These are phyloP conservation scores for Sugiyamaella mastotermitis DNA, from an alignment of 805 yeast genomes.

Conservation along the genomic window DNA sequence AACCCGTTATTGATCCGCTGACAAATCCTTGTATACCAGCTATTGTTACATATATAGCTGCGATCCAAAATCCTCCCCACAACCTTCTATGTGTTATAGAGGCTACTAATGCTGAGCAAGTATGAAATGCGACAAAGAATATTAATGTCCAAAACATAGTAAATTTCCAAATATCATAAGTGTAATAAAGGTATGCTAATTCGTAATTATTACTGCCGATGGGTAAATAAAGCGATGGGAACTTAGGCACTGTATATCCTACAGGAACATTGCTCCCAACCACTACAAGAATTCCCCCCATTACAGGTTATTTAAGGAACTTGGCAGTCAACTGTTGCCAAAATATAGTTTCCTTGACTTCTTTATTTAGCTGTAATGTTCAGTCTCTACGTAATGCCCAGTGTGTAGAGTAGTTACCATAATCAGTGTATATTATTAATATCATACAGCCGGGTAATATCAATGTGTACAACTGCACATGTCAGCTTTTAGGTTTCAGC, in stretches of 20 bases:
- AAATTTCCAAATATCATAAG: constrained; percentile 73
- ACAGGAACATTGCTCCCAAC: constrained; percentile 48
- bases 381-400: too few species aligned
- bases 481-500: too few species aligned
- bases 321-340: too few species aligned
- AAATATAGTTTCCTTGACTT: too few species aligned
- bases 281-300: constrained; percentile 17
- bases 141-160: constrained; percentile 79
- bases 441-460: too few species aligned
- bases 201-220: constrained; percentile 35
- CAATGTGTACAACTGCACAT: too few species aligned
- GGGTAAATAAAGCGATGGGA: constrained; percentile 82
- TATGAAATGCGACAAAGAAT: constrained; percentile 56
- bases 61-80: constrained; percentile 32
- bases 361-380: too few species aligned
- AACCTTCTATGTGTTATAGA: constrained; percentile 43
- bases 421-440: too few species aligned
- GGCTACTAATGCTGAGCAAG: constrained; percentile 60
- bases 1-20: constrained; percentile 72
- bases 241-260: constrained; percentile 72
- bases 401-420: too few species aligned
- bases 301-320: too few species aligned
- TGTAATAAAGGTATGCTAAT: constrained; percentile 57
- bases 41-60: constrained; percentile 41
- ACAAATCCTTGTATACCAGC: constrained; percentile 63